phyloP scores from a whole-genome alignment of 768 basidiomycete species.

The Tylopilus subfusipes region DNA sequence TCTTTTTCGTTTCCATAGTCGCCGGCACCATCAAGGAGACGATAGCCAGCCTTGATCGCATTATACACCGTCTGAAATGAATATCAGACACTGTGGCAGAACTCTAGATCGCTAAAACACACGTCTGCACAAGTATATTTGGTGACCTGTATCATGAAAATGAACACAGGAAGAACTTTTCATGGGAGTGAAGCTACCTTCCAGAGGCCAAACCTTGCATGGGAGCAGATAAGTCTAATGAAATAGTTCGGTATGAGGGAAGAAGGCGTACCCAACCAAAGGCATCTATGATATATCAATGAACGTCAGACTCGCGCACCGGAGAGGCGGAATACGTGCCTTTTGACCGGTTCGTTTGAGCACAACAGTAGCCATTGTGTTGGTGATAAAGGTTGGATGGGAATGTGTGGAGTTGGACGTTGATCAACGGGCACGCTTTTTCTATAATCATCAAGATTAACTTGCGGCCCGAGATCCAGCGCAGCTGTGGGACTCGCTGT shows the following conservation, averaged over 20 bases:
- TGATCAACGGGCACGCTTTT: background rate
- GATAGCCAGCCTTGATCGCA: conserved; percentile 82
- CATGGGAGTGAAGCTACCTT: conserved; percentile 42
- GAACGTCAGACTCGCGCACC: background rate
- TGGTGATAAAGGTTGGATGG: conserved; percentile 6
- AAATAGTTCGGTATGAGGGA: background rate
- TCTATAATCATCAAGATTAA: background rate
- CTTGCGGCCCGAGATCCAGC: conserved; percentile 12
- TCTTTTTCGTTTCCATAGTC: conserved; percentile 91
- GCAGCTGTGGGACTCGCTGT: background rate
- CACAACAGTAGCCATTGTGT: conserved; percentile 47
- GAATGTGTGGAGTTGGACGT: background rate
- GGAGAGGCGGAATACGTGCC: conserved; percentile 31
- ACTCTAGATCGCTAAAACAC: conserved; percentile 14
- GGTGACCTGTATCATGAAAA: conserved; percentile 42
- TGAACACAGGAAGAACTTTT: background rate
- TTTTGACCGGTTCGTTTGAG: conserved; percentile 61
- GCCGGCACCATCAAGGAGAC: conserved; percentile 81
- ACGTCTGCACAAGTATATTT: conserved; percentile 61
- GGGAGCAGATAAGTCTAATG: conserved; percentile 1
- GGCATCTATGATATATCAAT: conserved; percentile 53
- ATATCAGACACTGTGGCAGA: conserved; percentile 1
- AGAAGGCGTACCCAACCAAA: conserved; percentile 50
- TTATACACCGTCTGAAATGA: conserved; percentile 65
- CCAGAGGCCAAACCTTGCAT: conserved; percentile 65